Conservation (phyloP, 805 yeast genomes). For the Dipodascus geniculatus region DNA sequence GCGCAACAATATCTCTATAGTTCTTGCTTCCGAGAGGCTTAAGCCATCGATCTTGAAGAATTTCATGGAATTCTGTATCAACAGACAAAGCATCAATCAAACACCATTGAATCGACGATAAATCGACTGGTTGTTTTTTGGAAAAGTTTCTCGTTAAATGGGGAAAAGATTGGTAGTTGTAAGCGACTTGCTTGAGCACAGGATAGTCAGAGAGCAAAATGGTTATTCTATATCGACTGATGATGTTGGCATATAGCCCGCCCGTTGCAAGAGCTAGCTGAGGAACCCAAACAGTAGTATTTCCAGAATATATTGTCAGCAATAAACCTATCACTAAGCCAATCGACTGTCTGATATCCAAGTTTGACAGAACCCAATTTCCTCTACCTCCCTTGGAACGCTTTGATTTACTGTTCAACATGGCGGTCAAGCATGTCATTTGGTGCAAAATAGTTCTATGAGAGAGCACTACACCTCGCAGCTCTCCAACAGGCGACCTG, state of each 20-base stretch:
- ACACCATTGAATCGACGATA: slow-evolving; percentile 79
- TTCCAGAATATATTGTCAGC: slow-evolving; percentile 77
- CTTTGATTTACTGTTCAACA: slow-evolving; percentile 38
- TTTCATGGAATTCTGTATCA: slow-evolving; percentile 86
- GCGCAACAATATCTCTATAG: slow-evolving; percentile 70
- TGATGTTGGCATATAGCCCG: slow-evolving; percentile 75
- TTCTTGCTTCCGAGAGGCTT: slow-evolving; percentile 77
- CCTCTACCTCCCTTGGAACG: slow-evolving; percentile 30
- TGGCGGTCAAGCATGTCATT: slow-evolving; percentile 61
- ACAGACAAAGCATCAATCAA: slow-evolving; percentile 78
- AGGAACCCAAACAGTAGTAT: slow-evolving; percentile 68
- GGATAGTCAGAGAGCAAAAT: slow-evolving; percentile 76
- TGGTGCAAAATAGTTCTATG: slow-evolving; percentile 84
- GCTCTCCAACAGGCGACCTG: slow-evolving; percentile 79
- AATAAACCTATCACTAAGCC: slow-evolving; percentile 78
- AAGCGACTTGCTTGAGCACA: slow-evolving; percentile 80
- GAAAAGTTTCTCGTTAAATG: slow-evolving; percentile 70
- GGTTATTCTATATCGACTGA: slow-evolving; percentile 59
- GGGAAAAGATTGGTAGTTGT: slow-evolving; percentile 86
- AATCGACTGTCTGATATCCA: slow-evolving; percentile 67
- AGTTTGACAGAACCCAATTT: slow-evolving; percentile 41
- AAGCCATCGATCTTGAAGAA: slow-evolving; percentile 80
- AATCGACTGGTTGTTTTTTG: slow-evolving; percentile 61
- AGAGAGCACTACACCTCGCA: slow-evolving; percentile 86
- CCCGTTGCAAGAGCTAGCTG: slow-evolving; percentile 62